Conservation (phyloP, 1,284 basidiomycete genomes). For the Xerocomus nothofagi region DNA sequence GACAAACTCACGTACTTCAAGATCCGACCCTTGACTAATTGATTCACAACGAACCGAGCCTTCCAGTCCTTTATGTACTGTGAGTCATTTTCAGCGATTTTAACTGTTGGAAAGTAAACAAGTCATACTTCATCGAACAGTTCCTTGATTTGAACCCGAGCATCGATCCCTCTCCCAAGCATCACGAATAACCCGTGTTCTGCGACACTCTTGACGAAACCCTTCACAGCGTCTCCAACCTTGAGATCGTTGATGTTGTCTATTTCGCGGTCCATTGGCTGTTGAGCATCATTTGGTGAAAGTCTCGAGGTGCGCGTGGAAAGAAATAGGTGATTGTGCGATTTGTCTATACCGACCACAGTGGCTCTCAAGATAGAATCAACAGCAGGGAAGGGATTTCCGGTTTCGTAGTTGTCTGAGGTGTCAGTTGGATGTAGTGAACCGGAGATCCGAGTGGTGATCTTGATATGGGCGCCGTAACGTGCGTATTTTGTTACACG, state of each 20-base stretch:
- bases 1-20: conserved; percentile 52
- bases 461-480: conserved; percentile 74
- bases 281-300: conserved; percentile 47
- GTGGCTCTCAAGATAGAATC: conserved; percentile 70
- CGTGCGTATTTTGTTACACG: conserved; percentile 71
- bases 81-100: conserved; percentile 14
- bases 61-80: conserved; percentile 97
- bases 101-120: not conserved
- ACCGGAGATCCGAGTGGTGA: conserved; percentile 69
- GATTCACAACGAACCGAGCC: conserved; percentile 74
- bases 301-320: conserved; percentile 79
- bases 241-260: conserved; percentile 64
- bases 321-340: conserved; percentile 62
- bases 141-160: conserved; percentile 92
- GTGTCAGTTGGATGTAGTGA: conserved; percentile 80
- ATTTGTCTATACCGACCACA: conserved; percentile 70
- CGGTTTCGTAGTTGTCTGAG: conserved; percentile 73
- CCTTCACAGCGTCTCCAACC: conserved; percentile 74
- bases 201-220: conserved; percentile 87
- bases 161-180: conserved; percentile 80
- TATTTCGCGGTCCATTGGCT: conserved; percentile 72
- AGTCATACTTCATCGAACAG: conserved; percentile 79
- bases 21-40: conserved; percentile 86
- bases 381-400: conserved; percentile 58
- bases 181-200: conserved; percentile 92